Conservation (phyloP, 805 yeast genomes). For the Candida oleophila region DNA sequence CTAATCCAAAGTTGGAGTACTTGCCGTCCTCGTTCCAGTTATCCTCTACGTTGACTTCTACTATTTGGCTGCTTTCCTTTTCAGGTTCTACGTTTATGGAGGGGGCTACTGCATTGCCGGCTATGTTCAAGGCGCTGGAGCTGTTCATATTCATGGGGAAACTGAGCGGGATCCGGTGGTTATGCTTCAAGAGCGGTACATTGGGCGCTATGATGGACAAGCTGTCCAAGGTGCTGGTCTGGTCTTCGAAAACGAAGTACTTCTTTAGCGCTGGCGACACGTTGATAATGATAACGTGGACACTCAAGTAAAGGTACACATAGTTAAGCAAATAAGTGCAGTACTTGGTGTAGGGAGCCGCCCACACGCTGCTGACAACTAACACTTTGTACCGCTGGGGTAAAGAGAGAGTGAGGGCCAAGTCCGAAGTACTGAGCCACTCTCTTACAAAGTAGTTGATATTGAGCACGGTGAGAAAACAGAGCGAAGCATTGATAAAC, state of each 20-base stretch:
- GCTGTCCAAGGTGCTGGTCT: constrained; percentile 20
- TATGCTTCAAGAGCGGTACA: constrained; percentile 8
- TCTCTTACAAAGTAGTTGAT: constrained; percentile 17
- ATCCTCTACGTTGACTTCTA: constrained; percentile 4
- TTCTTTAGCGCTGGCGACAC: constrained; percentile 16
- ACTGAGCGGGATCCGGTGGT: neutral
- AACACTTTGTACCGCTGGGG: neutral
- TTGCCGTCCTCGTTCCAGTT: neutral
- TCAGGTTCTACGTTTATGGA: constrained; percentile 9
- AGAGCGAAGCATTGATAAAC: constrained; percentile 18
- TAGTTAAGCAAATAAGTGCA: constrained; percentile 9
- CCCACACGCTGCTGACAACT: neutral
- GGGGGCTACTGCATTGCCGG: constrained; percentile 5
- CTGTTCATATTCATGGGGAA: constrained; percentile 4
- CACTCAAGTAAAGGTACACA: constrained; percentile 22
- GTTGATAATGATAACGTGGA: constrained; percentile 24
- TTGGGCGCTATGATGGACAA: constrained; percentile 19
- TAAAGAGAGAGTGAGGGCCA: neutral
- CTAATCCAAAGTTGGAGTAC: neutral
- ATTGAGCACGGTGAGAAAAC: constrained; percentile 20
- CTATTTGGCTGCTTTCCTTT: constrained; percentile 4
- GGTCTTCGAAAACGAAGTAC: constrained; percentile 16
- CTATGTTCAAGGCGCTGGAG: neutral
- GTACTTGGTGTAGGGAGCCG: neutral
- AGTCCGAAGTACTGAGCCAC: constrained; percentile 6